Base-by-base conservation (phyloP, 495 filamentous ascomycete species). In the Talaromyces nanjingensis region DNA sequence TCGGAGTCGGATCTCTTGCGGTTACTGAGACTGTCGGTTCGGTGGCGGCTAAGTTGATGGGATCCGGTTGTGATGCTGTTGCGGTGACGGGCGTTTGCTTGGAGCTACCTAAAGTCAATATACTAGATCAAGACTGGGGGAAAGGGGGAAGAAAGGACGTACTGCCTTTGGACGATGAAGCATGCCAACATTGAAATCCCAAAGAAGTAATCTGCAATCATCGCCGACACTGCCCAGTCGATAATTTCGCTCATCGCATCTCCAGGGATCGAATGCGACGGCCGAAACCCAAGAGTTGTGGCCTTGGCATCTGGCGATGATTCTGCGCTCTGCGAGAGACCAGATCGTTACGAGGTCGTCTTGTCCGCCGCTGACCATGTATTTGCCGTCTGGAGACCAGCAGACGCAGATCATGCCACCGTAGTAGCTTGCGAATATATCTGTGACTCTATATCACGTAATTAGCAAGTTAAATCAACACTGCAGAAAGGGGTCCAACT, bases 131-230 rank as follows among this genome's bases (percentile, higher is more conserved):
- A 7, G 9, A 25, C 5, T 37, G 12, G 25, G 3, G 14, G 2
- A 4, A 62, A 14, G 9, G 27, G 5, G 54, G 73, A 42, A 42
- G 6, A 7, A 4, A 7, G 29, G 29, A 24, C 86, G 66, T 80
- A 91, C 89, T 66, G 86, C 89, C 69, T 89, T 91, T 1, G 94
- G 96, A 34, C 94, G 84, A 72, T 93, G 88, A 66, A 98, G 77
- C 92, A 97, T 97, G 57, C 92, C 92, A 29, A 97, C 92, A 64
- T 87, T 94, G 73, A 98, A 98, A 78, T 98, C 94, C 94, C 94
- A 98, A 34, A 98, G 77, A 58, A 97, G 82, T 34, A 98, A 74
- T 61, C 91, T 77, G 68, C 94, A 90, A 71, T 98, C 94, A 72
- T 97, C 92, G 5, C 96, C 96, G 16, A 98, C 96, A 67, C 90